Base-by-base conservation (phyloP, 176 grass and related monocot species). In the Cocos nucifera region DNA sequence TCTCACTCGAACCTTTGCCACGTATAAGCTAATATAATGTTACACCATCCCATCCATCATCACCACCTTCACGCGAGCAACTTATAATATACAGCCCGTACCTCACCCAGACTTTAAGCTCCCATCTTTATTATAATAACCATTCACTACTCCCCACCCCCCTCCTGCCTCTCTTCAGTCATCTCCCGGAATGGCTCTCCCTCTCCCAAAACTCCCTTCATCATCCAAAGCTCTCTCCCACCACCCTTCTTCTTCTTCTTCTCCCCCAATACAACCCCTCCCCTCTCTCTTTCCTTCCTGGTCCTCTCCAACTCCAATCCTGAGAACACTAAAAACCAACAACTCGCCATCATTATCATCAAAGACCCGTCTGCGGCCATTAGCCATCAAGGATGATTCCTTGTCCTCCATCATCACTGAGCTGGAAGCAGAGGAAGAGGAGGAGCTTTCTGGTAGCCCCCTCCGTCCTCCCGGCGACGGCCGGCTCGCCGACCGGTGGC, bases 351-450 rank as follows among this genome's bases (percentile, higher is more conserved):
- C 49, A 23, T 30, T 6, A 6, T 26, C 50, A 19, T 49, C 49
- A 15, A 50, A 49, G 61, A 39, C 19, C 4, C 32, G 22, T 24
- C 2, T 59, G 57, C 23, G 1, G 23, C 74, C 82, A 56, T 63
- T 75, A 19, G 54, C 75, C 59, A 77, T 61, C 0, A 77, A 69
- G 15, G 77, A 68, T 51, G 49, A 67, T 15, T 54, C 78, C 39
- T 55, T 82, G 10, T 79, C 75, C 56, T 95, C 81, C 64, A 61
- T 85, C 73, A 74, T 85, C 60, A 63, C 62, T 15, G 53, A 68
- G 17, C 67, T 95, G 14, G 72, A 59, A 3, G 53, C 62, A 4
- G 75, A 61, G 2, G 53, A 65, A 1, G 59, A 54, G 0, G 57
- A 72, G 0, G 8, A 30, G 70, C 35, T 44, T 8, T 14, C 6